These are phyloP conservation scores for Claviceps paspali DNA, from an alignment of 2,329 filamentous ascomycete genomes.

Conservation along the genomic window DNA sequence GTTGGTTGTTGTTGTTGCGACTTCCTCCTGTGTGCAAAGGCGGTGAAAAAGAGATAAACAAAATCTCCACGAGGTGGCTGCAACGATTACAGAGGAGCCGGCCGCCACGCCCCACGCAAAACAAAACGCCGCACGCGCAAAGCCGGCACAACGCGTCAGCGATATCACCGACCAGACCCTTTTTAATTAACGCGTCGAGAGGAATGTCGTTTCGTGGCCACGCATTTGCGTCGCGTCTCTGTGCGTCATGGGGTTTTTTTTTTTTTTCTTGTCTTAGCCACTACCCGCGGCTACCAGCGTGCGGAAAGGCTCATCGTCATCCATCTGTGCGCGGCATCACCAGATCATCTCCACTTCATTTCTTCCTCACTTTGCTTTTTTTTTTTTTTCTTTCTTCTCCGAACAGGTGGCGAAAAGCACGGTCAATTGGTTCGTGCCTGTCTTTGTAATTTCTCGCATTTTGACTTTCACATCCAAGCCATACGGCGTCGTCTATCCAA, in stretches of 20 bases:
- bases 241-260: constrained; percentile 12
- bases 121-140: too few relatives aligned
- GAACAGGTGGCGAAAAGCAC: background rate
- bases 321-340: background rate
- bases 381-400: background rate
- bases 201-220: constrained; percentile 15
- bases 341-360: background rate
- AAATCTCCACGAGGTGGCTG: too few relatives aligned
- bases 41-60: too few relatives aligned
- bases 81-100: too few relatives aligned
- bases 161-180: too few relatives aligned
- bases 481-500: too few relatives aligned
- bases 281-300: too few relatives aligned
- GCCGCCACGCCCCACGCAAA: too few relatives aligned
- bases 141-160: too few relatives aligned
- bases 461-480: background rate
- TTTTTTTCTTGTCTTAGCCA: too few relatives aligned
- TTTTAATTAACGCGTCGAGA: constrained; percentile 4
- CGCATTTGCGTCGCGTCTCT: constrained; percentile 20
- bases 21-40: too few relatives aligned
- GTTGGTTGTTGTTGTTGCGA: too few relatives aligned
- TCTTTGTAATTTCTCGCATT: background rate
- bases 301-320: background rate
- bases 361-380: background rate
- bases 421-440: background rate